A percentile compares a stretch with the other conserved stretches of the same genome.
These are phyloP conservation scores for Striga hermonthica DNA, from an alignment of 305 asterid genomes.

Conservation along the genomic window DNA sequence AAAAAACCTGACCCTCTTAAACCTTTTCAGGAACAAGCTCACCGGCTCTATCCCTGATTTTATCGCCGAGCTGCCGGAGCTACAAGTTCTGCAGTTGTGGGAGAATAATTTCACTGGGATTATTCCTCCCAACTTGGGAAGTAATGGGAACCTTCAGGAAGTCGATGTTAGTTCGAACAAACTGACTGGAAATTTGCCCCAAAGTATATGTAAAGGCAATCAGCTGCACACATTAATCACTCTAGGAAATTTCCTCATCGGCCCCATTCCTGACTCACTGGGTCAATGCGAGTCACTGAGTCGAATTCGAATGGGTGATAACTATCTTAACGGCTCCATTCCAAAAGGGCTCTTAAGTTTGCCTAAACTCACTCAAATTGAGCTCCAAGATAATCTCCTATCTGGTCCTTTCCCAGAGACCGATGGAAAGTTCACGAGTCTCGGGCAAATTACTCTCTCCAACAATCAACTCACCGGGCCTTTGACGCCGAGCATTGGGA, in stretches of 20 bases:
- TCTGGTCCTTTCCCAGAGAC: conserved; percentile 66
- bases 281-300: conserved; percentile 65
- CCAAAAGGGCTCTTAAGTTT: conserved; percentile 64
- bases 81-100: conserved; percentile 85
- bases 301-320: conserved; percentile 79
- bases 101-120: conserved; percentile 85
- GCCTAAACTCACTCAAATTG: conserved; percentile 66
- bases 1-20: conserved; percentile 64
- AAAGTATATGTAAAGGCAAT: conserved; percentile 57
- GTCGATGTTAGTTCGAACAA: conserved; percentile 80
- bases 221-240: conserved; percentile 62
- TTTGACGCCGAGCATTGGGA: conserved; percentile 74
- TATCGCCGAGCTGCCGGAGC: conserved; percentile 64
- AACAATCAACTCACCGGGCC: conserved; percentile 68
- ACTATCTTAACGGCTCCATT: conserved; percentile 81
- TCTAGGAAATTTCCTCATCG: conserved; percentile 71
- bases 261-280: conserved; percentile 73
- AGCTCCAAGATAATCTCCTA: conserved; percentile 72
- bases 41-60: conserved; percentile 80
- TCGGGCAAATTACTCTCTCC: conserved; percentile 81
- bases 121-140: conserved; percentile 71
- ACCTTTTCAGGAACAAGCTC: conserved; percentile 77
- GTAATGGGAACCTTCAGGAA: conserved; percentile 53
- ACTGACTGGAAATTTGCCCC: conserved; percentile 75
- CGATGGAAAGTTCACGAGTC: conserved; percentile 32